A percentile compares a stretch with the other conserved stretches of the same genome.
Conservation (phyloP, 768 basidiomycete genomes). For the Crassisporium funariophilum region DNA sequence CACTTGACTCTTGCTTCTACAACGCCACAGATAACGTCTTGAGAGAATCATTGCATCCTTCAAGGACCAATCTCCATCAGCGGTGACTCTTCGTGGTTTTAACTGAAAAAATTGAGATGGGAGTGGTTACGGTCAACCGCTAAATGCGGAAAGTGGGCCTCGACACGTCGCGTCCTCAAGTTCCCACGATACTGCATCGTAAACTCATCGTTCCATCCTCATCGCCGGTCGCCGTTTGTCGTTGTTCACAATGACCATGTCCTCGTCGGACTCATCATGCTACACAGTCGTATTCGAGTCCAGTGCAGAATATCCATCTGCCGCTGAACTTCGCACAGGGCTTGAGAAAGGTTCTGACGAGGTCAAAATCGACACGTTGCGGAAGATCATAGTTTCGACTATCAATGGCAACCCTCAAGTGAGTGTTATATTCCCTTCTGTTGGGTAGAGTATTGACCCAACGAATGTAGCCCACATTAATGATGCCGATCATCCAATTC, state of each 20-base stretch:
- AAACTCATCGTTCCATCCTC: conserved; percentile 13
- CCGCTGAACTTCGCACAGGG: conserved; percentile 75
- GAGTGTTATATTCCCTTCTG: conserved; percentile 25
- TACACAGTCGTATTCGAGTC: conserved; percentile 82
- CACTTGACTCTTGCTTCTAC: no score
- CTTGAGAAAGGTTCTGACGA: conserved; percentile 97
- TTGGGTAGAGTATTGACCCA: conserved; percentile 2
- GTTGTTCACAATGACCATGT: conserved; percentile 29
- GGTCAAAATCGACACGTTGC: conserved; percentile 93
- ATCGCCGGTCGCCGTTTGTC: conserved; percentile 23
- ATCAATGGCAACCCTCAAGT: conserved; percentile 95
- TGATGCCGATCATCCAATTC: conserved; percentile 99
- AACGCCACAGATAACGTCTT: no score
- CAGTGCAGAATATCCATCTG: conserved; percentile 72
- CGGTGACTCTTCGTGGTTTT: no score
- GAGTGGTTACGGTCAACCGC: conserved; percentile 1
- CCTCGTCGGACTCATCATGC: conserved; percentile 63
- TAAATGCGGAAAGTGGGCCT: conserved; percentile 3
- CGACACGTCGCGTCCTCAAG: conserved; percentile 26
- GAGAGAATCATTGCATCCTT: no score
- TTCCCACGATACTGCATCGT: conserved; percentile 24
- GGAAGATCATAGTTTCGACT: conserved; percentile 90
- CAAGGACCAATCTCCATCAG: no score
- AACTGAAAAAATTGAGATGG: not conserved
- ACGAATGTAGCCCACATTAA: conserved; percentile 68